phyloP scores from a whole-genome alignment of 1,284 basidiomycete species.

The Xanthoconium separans region DNA sequence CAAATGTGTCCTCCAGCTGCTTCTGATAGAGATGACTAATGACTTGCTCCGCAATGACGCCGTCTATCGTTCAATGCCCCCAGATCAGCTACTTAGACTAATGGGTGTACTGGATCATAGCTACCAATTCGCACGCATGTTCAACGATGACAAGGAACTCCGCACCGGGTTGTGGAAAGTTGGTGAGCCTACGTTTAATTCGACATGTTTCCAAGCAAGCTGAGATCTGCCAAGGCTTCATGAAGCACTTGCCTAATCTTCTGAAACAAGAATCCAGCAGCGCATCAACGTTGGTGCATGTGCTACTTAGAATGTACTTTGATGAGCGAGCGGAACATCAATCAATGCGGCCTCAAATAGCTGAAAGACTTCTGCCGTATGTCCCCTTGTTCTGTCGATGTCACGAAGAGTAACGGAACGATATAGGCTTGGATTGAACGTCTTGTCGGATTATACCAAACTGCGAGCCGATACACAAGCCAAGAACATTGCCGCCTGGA shows the following conservation, averaged over 20 bases:
- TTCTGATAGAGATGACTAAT: slow-evolving; percentile 97
- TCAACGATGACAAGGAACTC: slow-evolving; percentile 98
- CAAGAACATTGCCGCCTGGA: slow-evolving; percentile 97
- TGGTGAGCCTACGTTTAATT: slow-evolving; percentile 55
- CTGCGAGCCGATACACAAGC: slow-evolving; percentile 89
- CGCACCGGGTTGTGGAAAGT: slow-evolving; percentile 99
- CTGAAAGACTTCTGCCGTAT: slow-evolving; percentile 88
- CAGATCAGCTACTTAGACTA: slow-evolving; percentile 87
- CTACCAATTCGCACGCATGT: slow-evolving; percentile 95
- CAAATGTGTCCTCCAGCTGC: slow-evolving; percentile 96
- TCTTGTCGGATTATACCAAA: slow-evolving; percentile 89
- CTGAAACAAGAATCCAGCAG: slow-evolving; percentile 98
- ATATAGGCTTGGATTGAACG: slow-evolving; percentile 81
- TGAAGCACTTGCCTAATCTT: slow-evolving; percentile 98
- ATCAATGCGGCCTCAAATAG: slow-evolving; percentile 77
- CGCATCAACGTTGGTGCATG: slow-evolving; percentile 92
- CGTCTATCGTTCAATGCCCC: slow-evolving; percentile 94
- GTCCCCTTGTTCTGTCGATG: slow-evolving; percentile 34
- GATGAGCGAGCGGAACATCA: slow-evolving; percentile 88
- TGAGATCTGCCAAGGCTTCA: slow-evolving; percentile 71
- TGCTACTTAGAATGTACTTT: slow-evolving; percentile 91
- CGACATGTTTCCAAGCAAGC: not conserved
- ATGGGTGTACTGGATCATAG: slow-evolving; percentile 96
- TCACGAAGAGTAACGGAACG: slow-evolving; percentile 5
- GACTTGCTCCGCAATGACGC: slow-evolving; percentile 91